These are phyloP conservation scores for Aphanomyces astaci DNA, from an alignment of 352 stramenopile genomes.

Conservation along the genomic window DNA sequence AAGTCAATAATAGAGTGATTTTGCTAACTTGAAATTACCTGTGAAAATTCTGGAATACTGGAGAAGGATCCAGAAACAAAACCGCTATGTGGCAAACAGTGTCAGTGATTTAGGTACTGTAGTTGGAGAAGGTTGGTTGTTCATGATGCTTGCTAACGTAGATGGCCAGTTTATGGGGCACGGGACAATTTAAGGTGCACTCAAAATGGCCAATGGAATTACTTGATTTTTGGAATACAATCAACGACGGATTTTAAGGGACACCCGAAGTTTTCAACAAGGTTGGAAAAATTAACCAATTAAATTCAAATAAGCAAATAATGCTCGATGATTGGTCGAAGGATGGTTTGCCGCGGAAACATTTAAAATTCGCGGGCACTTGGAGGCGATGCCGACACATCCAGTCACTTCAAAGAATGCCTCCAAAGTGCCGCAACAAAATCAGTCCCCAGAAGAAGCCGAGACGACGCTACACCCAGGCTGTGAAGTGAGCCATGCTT, in stretches of 20 bases:
- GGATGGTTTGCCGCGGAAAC: background rate
- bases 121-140: too few species aligned
- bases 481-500: background rate
- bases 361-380: background rate
- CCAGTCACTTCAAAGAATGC: conserved; percentile 23
- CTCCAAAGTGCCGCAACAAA: background rate
- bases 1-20: too few species aligned
- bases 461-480: background rate
- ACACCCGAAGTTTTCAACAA: background rate
- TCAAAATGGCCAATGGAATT: too few species aligned
- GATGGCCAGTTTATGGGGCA: too few species aligned
- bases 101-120: too few species aligned
- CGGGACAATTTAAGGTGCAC: too few species aligned
- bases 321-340: background rate
- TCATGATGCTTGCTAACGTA: too few species aligned
- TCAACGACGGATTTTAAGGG: background rate
- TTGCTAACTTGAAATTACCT: too few species aligned
- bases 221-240: background rate
- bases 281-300: background rate
- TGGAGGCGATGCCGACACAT: background rate
- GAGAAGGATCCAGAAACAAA: too few species aligned
- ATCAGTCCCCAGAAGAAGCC: background rate
- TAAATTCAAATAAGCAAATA: background rate
- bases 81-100: too few species aligned
- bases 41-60: too few species aligned